phyloP scores from a whole-genome alignment of 1,284 basidiomycete genomes.

The Moniliophthora roreri region DNA sequence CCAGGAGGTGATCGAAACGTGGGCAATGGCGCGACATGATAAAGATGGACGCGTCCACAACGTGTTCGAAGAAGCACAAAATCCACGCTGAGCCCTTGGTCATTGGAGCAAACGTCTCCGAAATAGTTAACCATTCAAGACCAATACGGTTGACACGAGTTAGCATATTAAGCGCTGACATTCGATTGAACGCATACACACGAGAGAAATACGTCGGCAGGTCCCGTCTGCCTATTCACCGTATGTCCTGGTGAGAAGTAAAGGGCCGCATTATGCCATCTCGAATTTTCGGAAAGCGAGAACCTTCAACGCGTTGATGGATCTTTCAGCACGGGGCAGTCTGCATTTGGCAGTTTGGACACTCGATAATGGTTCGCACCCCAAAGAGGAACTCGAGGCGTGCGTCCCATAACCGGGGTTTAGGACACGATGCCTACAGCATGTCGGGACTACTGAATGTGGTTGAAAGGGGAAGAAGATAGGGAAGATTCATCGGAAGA shows the following conservation, averaged over 20 bases:
- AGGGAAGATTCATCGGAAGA: constrained; percentile 36
- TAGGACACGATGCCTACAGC: constrained; percentile 65
- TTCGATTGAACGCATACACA: constrained; percentile 33
- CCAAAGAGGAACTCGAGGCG: constrained; percentile 43
- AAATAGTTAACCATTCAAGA: constrained; percentile 45
- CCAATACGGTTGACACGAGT: constrained; percentile 70
- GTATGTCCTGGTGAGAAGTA: constrained; percentile 29
- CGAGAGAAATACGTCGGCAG: constrained; percentile 29
- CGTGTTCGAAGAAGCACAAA: constrained; percentile 69
- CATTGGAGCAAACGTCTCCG: constrained; percentile 70
- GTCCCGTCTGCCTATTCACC: constrained; percentile 16
- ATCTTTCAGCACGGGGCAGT: constrained; percentile 23
- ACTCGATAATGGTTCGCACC: constrained; percentile 46
- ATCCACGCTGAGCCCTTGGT: constrained; percentile 54
- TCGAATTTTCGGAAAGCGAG: constrained; percentile 8
- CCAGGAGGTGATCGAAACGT: constrained; percentile 74
- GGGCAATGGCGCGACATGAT: constrained; percentile 61
- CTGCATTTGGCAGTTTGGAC: constrained; percentile 57
- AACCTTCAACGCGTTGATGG: constrained; percentile 1
- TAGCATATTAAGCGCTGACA: constrained; percentile 41
- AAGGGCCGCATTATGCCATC: constrained; percentile 29
- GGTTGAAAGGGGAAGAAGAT: constrained; percentile 54
- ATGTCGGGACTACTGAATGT: constrained; percentile 55
- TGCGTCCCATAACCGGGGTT: constrained; percentile 61
- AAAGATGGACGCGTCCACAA: constrained; percentile 58